Base-by-base conservation (phyloP, 805 yeast genomes). In the Wickerhamomyces strasburgensis region DNA sequence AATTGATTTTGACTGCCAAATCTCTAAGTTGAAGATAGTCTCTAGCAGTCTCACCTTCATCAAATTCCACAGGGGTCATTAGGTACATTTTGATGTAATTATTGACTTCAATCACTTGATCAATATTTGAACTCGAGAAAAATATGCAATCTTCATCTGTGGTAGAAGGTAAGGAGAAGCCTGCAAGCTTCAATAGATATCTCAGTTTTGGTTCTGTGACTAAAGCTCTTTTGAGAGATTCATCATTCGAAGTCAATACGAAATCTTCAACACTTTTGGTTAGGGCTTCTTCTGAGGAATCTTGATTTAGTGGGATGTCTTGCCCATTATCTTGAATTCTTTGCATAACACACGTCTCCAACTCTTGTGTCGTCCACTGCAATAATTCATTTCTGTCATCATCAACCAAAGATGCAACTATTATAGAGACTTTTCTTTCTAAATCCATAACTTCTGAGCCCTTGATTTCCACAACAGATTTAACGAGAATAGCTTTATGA, bases 121-220 rank as follows among this genome's bases (percentile, higher is more conserved):
- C 60, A 6, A 56, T 42, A 1, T 64, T 47, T 1, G 68, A 47
- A 1, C 54, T 35, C 0, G 49, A 37, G 1, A 67, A 68, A 11
- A 78, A 50, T 13, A 61, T 49, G 42, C 72, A 73, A 3, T 50
- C 50, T 30, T 64, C 73, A 21, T 58, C 63, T 21, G 66, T 53
- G 5, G 55, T 54, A 18, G 46, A 60, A 1, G 78, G 75, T 13
- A 72, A 37, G 5, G 56, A 61, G 39, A 68, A 72, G 6, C 80
- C 81, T 15, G 73, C 52, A 5, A 65, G 46, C 8, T 56, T 52
- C 34, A 80, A 55, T 14, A 79, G 52, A 21, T 75, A 57, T 24
- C 85, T 55, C 14, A 75, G 39, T 34, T 70, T 61, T 3, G 78
- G 69, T 37, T 78, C 75, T 14, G 64, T 65, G 16, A 72, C 62